These are phyloP conservation scores for Trametes pubescens DNA, from an alignment of 1,284 basidiomycete genomes.

Conservation along the genomic window DNA sequence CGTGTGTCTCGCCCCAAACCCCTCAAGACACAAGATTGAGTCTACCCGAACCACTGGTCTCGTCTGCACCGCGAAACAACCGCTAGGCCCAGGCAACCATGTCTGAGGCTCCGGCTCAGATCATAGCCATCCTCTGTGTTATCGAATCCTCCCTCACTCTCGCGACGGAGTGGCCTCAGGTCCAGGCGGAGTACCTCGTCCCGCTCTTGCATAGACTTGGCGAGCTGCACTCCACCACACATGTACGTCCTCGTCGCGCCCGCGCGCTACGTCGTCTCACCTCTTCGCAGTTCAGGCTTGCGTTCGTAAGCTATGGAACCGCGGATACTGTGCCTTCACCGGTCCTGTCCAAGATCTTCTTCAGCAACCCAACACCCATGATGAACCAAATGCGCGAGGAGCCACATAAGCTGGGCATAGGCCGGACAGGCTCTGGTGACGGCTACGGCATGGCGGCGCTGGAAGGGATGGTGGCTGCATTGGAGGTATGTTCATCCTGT, in stretches of 20 bases:
- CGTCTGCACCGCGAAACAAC: background rate
- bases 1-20: background rate
- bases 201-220: slow-evolving; percentile 61
- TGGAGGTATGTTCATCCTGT: slow-evolving; percentile 60
- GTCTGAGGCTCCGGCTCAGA: slow-evolving; percentile 31
- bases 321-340: slow-evolving; percentile 61
- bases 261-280: background rate
- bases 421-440: slow-evolving; percentile 58
- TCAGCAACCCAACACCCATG: slow-evolving; percentile 51
- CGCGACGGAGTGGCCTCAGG: slow-evolving; percentile 58
- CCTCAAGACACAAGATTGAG: background rate
- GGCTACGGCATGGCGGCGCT: slow-evolving; percentile 70
- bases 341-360: slow-evolving; percentile 63
- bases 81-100: background rate
- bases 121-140: slow-evolving; percentile 64
- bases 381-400: slow-evolving; percentile 58
- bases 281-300: slow-evolving; percentile 55
- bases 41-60: background rate
- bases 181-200: slow-evolving; percentile 58
- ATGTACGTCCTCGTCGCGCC: background rate
- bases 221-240: slow-evolving; percentile 48
- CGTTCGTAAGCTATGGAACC: slow-evolving; percentile 63
- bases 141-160: slow-evolving; percentile 70
- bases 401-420: slow-evolving; percentile 59
- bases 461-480: slow-evolving; percentile 73